Base-by-base conservation (phyloP, 2,329 filamentous ascomycete genomes). In the Colletotrichum gigasporum region DNA sequence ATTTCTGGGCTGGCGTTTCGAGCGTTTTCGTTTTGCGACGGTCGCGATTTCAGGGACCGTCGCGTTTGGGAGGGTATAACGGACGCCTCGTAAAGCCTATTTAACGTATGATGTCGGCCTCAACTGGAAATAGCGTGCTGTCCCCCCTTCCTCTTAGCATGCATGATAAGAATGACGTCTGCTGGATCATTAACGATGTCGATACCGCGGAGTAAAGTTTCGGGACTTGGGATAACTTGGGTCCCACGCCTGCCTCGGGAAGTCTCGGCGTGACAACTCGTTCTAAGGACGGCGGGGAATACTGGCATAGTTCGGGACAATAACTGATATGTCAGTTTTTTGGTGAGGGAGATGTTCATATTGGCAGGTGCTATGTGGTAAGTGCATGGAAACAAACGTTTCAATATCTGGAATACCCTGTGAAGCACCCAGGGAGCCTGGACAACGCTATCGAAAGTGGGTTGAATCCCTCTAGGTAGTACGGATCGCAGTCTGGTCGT, bases 111-210 rank as follows among this genome's bases (percentile, higher is more conserved):
- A 50, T 50, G 26, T 50, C 26, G 28, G 22, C 10, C 45, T n/a
- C n/a, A n/a, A n/a, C n/a, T 50, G 16, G 24, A 34, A 34, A 50
- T 34, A 50, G 45, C 18, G 34, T 32, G 45, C 14, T 28, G 28
- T 26, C 6, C 11, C 32, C 28, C 16, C 14, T n/a, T n/a, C n/a
- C n/a, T n/a, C n/a, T n/a, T n/a, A n/a, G 11, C 18, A 12, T 32
- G 45, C 45, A 50, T 50, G 45, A 34, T 50, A 50, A 9, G n/a
- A 12, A 28, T 50, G 45, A 50, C 45, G 45, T 50, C 16, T n/a
- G 10, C 34, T 50, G 22, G 11, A 20, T 16, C 24, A n/a, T 34
- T 50, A 22, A 22, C 45, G n/a, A 50, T 50, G 34, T 48, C 12
- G 28, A 48, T 48, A 48, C 11, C 28, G 5, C 11, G 5, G 5